Evolutionary conservation across 495 filamentous ascomycete species (phyloP).

Genomic region (Acidiella bohemica): DNA sequence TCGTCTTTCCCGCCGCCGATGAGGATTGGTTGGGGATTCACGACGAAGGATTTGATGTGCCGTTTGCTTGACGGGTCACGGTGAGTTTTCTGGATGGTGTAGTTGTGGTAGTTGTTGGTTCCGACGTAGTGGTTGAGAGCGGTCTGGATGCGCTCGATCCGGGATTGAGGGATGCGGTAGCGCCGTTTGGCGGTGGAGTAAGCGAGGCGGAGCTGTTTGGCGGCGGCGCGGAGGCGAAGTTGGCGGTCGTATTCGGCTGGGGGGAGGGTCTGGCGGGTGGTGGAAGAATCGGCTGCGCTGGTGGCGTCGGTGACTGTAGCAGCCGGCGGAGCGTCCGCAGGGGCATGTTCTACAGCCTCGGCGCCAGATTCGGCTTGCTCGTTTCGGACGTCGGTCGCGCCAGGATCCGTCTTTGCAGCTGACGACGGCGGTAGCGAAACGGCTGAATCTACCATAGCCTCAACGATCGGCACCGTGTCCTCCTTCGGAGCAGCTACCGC

Average conservation of each 20-base stretch:
- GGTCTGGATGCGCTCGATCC: slow-evolving; percentile 57
- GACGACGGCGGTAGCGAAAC: neutral
- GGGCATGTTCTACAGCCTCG: neutral
- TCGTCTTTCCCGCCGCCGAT: slow-evolving; percentile 34
- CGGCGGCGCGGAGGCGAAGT: slow-evolving; percentile 42
- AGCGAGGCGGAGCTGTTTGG: slow-evolving; percentile 63
- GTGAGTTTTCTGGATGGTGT: slow-evolving; percentile 74
- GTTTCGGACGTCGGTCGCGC: too few relatives aligned
- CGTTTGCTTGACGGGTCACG: slow-evolving; percentile 72
- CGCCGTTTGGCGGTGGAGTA: slow-evolving; percentile 63
- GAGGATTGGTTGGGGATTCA: slow-evolving; percentile 55
- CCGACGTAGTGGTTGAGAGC: slow-evolving; percentile 60
- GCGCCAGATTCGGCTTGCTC: too few relatives aligned
- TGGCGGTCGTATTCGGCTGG: slow-evolving; percentile 10
- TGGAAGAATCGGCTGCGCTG: neutral
- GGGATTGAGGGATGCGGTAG: slow-evolving; percentile 63
- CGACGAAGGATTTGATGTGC: slow-evolving; percentile 76
- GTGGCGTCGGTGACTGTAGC: too few relatives aligned
- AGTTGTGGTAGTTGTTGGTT: slow-evolving; percentile 87
- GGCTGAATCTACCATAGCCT: slow-evolving; percentile 2
- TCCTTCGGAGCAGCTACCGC: neutral
- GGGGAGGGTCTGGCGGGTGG: neutral
- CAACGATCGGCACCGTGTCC: neutral
- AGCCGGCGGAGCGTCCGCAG: too few relatives aligned
- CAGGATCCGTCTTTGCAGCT: neutral